These are phyloP conservation scores for Chaetomium cochliodes DNA, from an alignment of 495 filamentous ascomycete species.

Conservation along the genomic window DNA sequence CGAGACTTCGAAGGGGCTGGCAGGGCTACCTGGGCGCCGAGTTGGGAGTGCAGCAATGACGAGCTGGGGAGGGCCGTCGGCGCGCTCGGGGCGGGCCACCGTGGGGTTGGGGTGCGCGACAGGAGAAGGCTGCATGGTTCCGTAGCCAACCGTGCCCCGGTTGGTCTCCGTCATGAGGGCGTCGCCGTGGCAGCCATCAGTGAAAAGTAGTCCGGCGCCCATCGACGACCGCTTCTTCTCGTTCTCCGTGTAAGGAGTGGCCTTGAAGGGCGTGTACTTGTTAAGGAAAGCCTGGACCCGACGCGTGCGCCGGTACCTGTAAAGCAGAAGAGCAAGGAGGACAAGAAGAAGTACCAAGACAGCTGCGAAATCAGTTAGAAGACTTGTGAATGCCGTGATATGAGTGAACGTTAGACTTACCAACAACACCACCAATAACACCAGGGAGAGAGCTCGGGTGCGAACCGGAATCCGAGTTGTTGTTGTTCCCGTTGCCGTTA, in stretches of 20 bases:
- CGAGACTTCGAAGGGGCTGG: slow-evolving; percentile 22
- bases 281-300: slow-evolving; percentile 30
- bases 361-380: slow-evolving; percentile 20
- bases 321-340: slow-evolving; percentile 31
- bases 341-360: slow-evolving; percentile 30
- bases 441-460: slow-evolving; percentile 23
- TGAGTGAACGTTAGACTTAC: slow-evolving; percentile 18
- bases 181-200: slow-evolving; percentile 25
- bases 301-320: slow-evolving; percentile 29
- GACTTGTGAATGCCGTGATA: neutral
- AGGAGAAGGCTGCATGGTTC: slow-evolving; percentile 18
- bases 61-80: slow-evolving; percentile 13
- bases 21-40: slow-evolving; percentile 11
- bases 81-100: slow-evolving; percentile 5
- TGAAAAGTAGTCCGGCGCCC: slow-evolving; percentile 32
- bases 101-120: slow-evolving; percentile 19
- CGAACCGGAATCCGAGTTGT: neutral
- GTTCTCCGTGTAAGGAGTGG: slow-evolving; percentile 25
- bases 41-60: neutral
- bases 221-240: slow-evolving; percentile 35
- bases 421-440: slow-evolving; percentile 28
- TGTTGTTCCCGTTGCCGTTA: neutral
- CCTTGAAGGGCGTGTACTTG: slow-evolving; percentile 32
- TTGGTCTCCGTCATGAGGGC: slow-evolving; percentile 24
- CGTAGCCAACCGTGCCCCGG: slow-evolving; percentile 22